These are phyloP conservation scores for Neurospora crassa DNA, from an alignment of 2,329 filamentous ascomycete genomes.

Conservation along the genomic window DNA sequence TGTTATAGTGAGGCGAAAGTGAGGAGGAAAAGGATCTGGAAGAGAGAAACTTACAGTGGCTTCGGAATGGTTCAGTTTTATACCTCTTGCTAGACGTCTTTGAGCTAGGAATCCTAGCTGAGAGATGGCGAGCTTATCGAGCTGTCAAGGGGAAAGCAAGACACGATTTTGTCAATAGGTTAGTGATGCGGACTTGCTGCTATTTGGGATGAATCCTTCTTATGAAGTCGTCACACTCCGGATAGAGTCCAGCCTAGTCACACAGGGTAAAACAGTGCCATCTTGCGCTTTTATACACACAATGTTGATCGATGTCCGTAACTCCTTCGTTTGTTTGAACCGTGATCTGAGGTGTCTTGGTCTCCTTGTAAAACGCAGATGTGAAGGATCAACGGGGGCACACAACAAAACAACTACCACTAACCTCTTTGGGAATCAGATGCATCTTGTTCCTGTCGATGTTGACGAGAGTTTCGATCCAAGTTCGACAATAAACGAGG, in stretches of 20 bases:
- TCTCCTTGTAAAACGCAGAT: background rate
- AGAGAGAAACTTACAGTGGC: conserved; percentile 50
- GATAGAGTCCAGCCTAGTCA: background rate
- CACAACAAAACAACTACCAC: conserved; percentile 7
- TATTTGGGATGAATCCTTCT: background rate
- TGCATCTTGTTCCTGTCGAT: conserved; percentile 20
- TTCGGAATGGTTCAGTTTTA: conserved; percentile 84
- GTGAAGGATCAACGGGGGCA: background rate
- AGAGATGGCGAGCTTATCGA: conserved; percentile 92
- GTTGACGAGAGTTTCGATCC: background rate
- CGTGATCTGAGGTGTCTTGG: background rate
- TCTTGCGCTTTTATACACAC: background rate
- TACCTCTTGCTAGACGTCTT: conserved; percentile 74
- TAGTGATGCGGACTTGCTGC: background rate
- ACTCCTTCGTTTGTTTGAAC: background rate
- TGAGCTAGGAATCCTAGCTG: conserved; percentile 84
- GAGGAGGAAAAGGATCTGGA: background rate
- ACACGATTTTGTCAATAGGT: conserved; percentile 4
- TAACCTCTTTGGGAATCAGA: conserved; percentile 28
- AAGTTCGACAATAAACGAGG: background rate
- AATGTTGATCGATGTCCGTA: background rate
- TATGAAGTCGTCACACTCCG: background rate
- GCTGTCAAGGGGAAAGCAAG: conserved; percentile 36
- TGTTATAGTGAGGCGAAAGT: conserved; percentile 3
- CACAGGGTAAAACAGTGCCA: background rate